Conservation (phyloP, 2,329 filamentous ascomycete species). For the Arachnopeziza araneosa region DNA sequence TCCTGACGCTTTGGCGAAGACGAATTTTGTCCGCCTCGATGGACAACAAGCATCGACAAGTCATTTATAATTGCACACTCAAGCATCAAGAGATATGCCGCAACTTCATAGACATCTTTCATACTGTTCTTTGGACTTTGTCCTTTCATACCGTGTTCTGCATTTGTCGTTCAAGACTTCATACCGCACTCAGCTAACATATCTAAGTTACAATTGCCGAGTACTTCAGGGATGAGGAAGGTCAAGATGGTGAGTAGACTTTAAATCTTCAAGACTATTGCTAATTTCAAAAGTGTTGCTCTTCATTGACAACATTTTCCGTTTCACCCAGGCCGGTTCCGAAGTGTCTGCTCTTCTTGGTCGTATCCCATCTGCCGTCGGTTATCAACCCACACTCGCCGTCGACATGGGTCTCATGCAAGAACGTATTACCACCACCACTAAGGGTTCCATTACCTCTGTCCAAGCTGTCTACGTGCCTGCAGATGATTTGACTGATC, state of each 20-base stretch:
- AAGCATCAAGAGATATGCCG: too few relatives aligned
- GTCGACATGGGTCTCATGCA: constrained; percentile 99
- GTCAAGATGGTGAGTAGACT: constrained; percentile 70
- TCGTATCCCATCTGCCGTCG: constrained; percentile 99
- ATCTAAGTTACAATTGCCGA: constrained; percentile 66
- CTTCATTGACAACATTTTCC: constrained; percentile 99
- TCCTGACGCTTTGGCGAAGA: too few relatives aligned
- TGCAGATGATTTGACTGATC: constrained; percentile 99
- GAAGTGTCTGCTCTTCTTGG: constrained; percentile 98
- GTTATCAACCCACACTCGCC: constrained; percentile 98
- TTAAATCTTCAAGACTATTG: not conserved
- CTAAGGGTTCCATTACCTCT: constrained; percentile 98
- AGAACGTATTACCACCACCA: constrained; percentile 99
- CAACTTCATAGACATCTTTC: too few relatives aligned
- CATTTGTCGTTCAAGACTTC: not conserved
- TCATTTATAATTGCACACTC: too few relatives aligned
- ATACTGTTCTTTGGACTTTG: too few relatives aligned
- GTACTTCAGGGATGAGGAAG: constrained; percentile 71
- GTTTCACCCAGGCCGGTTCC: constrained; percentile 99
- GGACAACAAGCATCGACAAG: not conserved
- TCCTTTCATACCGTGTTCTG: too few relatives aligned
- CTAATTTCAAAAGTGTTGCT: constrained; percentile 65
- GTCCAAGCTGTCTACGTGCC: constrained; percentile 99
- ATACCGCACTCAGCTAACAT: too few relatives aligned
- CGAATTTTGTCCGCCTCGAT: too few relatives aligned